These are phyloP conservation scores for Narthecium ossifragum DNA, from an alignment of 106 monocot species.

Conservation along the genomic window DNA sequence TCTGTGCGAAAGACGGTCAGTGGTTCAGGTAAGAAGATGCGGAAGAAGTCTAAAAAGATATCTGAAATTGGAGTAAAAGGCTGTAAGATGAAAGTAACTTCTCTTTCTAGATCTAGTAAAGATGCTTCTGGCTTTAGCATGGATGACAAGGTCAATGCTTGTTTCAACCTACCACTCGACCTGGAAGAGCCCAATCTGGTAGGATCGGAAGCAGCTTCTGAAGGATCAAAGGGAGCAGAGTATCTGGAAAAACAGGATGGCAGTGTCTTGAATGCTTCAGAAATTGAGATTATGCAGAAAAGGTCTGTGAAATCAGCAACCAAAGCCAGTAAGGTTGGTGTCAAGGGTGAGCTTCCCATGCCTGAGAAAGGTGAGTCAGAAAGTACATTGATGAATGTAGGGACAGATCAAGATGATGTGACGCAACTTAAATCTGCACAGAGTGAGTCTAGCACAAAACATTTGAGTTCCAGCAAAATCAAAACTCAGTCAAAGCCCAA, in stretches of 20 bases:
- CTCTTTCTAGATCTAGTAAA: slow-evolving; percentile 6
- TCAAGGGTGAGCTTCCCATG: slow-evolving; percentile 3
- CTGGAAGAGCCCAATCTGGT: slow-evolving; percentile 14
- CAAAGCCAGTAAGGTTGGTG: slow-evolving; percentile 6
- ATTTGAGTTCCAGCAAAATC: slow-evolving; percentile 1
- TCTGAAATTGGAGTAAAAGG: slow-evolving; percentile 40
- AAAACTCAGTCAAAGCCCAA: slow-evolving; percentile 6
- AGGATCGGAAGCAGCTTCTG: slow-evolving; percentile 5
- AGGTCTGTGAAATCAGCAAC: slow-evolving; percentile 22
- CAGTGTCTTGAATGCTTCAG: neutral
- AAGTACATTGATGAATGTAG: slow-evolving; percentile 3
- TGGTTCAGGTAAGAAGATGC: slow-evolving; percentile 28
- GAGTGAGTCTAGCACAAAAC: neutral
- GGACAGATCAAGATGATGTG: slow-evolving; percentile 7
- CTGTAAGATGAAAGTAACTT: slow-evolving; percentile 3
- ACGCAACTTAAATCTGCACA: neutral
- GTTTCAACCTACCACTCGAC: slow-evolving; percentile 4
- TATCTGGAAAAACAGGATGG: slow-evolving; percentile 5
- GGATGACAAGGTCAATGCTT: slow-evolving; percentile 7
- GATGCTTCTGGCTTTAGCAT: neutral
- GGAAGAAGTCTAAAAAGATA: slow-evolving; percentile 60
- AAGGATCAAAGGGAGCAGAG: slow-evolving; percentile 6
- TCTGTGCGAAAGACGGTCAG: slow-evolving; percentile 12
- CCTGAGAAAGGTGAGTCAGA: slow-evolving; percentile 12
- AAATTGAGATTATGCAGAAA: slow-evolving; percentile 6